Conservation (phyloP, 169 alveolate species). For the Neospora caninum region DNA sequence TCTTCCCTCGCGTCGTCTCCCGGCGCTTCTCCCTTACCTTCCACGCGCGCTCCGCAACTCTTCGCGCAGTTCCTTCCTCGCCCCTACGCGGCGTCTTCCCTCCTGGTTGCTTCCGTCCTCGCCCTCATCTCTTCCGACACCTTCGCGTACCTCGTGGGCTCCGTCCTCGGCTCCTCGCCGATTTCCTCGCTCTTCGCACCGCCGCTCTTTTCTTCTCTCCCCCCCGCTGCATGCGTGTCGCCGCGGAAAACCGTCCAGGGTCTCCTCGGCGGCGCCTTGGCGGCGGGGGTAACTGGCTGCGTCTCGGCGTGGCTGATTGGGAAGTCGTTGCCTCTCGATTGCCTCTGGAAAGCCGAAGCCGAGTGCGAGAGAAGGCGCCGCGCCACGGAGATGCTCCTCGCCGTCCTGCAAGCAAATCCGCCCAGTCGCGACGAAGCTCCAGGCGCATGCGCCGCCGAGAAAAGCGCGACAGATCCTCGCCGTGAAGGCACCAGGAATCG, state of each 20-base stretch:
- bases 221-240: constrained; percentile 49
- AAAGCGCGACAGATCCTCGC: no score
- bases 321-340: not conserved
- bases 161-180: constrained; percentile 7
- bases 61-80: not conserved
- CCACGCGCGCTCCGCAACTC: not conserved
- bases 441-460: not conserved
- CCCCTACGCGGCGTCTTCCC: constrained; percentile 1
- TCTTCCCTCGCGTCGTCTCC: not conserved
- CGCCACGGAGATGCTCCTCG: not conserved
- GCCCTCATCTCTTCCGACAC: not conserved
- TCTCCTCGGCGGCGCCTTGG: constrained; percentile 8
- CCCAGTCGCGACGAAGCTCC: no score
- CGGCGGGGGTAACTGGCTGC: not conserved
- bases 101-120: not conserved
- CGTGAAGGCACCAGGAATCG: no score
- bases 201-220: not conserved
- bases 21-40: not conserved
- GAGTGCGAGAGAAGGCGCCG: not conserved
- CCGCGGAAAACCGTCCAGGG: constrained; percentile 39
- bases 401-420: not conserved
- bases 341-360: not conserved
- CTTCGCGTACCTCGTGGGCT: constrained; percentile 34
- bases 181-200: constrained; percentile 29
- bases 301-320: not conserved